Conservation (phyloP, 2,329 filamentous ascomycete genomes). For the Neospermospora avenae region DNA sequence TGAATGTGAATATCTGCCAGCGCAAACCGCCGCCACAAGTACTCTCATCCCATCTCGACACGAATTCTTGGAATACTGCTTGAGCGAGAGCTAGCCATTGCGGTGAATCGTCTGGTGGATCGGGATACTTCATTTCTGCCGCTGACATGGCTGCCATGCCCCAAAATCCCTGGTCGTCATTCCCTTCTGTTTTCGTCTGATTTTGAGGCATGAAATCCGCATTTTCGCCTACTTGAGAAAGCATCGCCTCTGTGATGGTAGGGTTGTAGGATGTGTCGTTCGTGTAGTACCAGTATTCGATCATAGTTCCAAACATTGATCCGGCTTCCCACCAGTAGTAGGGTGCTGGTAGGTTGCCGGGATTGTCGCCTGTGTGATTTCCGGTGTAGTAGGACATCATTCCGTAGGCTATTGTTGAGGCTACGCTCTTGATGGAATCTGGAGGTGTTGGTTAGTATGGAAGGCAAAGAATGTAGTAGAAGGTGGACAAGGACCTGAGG, state of each 20-base stretch:
- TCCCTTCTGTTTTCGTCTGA: conserved; percentile 58
- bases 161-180: conserved; percentile 75
- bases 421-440: conserved; percentile 38
- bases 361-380: conserved; percentile 47
- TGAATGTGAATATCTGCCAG: conserved; percentile 84
- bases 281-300: conserved; percentile 85
- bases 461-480: too few species aligned
- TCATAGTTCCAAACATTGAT: conserved; percentile 66
- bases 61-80: conserved; percentile 77
- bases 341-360: conserved; percentile 50
- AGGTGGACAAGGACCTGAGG: conserved; percentile 10
- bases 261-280: conserved; percentile 67
- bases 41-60: conserved; percentile 64
- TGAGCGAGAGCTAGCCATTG: conserved; percentile 70
- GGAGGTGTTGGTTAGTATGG: conserved; percentile 45
- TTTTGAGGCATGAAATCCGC: conserved; percentile 75
- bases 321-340: conserved; percentile 65
- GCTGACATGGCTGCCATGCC: conserved; percentile 67
- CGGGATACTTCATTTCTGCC: conserved; percentile 60
- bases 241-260: conserved; percentile 59
- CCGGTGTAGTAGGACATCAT: conserved; percentile 52
- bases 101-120: conserved; percentile 53
- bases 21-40: conserved; percentile 70
- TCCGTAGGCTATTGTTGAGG: conserved; percentile 40
- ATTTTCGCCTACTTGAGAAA: conserved; percentile 69